A percentile compares a stretch with the other conserved stretches of the same genome.
These are phyloP conservation scores for Papiliotrema flavescens DNA, from an alignment of 1,284 basidiomycete species.

Conservation along the genomic window DNA sequence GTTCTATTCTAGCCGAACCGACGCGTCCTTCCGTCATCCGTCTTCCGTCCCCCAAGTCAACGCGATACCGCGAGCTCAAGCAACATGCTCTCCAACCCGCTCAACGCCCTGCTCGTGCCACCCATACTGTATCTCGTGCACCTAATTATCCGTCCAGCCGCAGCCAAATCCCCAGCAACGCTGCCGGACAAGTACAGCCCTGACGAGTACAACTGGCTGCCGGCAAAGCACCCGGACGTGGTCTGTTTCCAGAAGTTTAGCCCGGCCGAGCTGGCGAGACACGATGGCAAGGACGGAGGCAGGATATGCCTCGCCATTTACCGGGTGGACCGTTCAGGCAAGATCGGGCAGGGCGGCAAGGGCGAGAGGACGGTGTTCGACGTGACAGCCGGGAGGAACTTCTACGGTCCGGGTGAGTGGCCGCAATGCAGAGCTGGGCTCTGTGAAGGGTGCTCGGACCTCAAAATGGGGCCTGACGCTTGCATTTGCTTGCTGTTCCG, in stretches of 20 bases:
- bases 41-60: neutral
- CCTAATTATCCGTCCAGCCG: constrained; percentile 66
- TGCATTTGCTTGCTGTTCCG: neutral
- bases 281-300: constrained; percentile 62
- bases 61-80: neutral
- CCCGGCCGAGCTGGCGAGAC: constrained; percentile 65
- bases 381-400: constrained; percentile 78
- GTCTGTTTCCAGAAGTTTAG: constrained; percentile 72
- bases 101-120: constrained; percentile 65
- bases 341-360: constrained; percentile 50
- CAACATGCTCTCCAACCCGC: constrained; percentile 39
- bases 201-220: constrained; percentile 79
- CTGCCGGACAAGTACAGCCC: constrained; percentile 26
- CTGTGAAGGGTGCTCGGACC: too few species aligned
- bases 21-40: constrained; percentile 1
- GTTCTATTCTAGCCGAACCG: constrained; percentile 3
- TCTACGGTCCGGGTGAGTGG: constrained; percentile 83
- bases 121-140: constrained; percentile 73
- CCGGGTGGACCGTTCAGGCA: constrained; percentile 49
- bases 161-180: constrained; percentile 6
- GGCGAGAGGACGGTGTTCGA: constrained; percentile 80
- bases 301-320: constrained; percentile 83
- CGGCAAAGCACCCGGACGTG: constrained; percentile 69
- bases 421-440: too few species aligned
- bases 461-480: too few species aligned